Conservation (phyloP, 257 asterid species). For the Nicotiana tabacum region DNA sequence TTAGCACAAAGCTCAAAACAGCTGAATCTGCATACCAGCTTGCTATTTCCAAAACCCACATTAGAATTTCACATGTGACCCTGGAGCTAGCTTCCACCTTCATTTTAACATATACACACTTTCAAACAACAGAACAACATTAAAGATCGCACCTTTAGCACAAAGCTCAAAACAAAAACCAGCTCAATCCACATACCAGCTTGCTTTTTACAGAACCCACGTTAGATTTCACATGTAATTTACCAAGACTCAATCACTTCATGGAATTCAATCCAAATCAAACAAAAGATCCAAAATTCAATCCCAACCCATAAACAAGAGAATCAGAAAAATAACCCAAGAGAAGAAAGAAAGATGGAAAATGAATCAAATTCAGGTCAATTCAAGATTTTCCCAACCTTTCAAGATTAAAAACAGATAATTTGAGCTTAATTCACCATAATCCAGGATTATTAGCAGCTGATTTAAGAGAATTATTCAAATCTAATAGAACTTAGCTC, state of each 20-base stretch:
- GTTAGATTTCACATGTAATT: conserved; percentile 17
- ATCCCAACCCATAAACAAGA: conserved; percentile 10
- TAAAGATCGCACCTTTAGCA: conserved; percentile 25
- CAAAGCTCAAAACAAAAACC: conserved; percentile 4
- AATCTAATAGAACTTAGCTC: conserved; percentile 28
- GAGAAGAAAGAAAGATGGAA: background rate
- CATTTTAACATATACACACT: conserved; percentile 18
- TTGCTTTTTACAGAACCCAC: conserved; percentile 19
- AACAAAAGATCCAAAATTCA: conserved; percentile 17
- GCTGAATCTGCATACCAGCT: conserved; percentile 6
- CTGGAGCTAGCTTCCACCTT: too few relatives aligned
- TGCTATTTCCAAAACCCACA: conserved; percentile 22
- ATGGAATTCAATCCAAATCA: conserved; percentile 16
- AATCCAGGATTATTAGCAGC: conserved; percentile 25
- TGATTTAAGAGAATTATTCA: conserved; percentile 26
- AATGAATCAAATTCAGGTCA: conserved; percentile 9
- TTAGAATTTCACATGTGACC: conserved; percentile 10
- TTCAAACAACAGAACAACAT: conserved; percentile 31
- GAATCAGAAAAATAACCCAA: conserved; percentile 8
- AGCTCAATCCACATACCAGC: conserved; percentile 4
- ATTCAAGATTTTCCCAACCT: background rate
- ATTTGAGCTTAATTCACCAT: conserved; percentile 11
- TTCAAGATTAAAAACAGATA: background rate
- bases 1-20: conserved; percentile 16
- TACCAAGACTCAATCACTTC: conserved; percentile 10